Percentiles rank a stretch among this genome's conserved stretches.
Conservation (phyloP, 164 flowering plant genomes). For the Kingdonia uniflora region DNA sequence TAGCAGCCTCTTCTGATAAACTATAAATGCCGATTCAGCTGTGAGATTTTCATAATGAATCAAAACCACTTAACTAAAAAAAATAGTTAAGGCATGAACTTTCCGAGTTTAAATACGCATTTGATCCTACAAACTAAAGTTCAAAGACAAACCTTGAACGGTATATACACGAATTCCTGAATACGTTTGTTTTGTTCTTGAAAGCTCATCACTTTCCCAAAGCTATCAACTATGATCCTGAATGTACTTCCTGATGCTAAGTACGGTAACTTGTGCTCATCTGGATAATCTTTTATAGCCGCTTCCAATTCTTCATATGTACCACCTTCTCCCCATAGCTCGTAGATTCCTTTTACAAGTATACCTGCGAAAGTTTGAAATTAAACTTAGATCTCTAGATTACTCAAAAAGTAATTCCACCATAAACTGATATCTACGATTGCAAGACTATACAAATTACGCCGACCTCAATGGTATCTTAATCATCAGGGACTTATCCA, state of each 20-base stretch:
- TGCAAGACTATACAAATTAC: too few species aligned
- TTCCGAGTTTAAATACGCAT: too few species aligned
- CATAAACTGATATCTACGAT: too few species aligned
- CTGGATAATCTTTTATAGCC: slow-evolving; percentile 54
- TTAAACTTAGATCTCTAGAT: background rate
- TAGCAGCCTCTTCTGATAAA: too few species aligned
- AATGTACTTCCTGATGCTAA: slow-evolving; percentile 56
- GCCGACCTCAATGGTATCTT: too few species aligned
- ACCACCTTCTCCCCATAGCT: slow-evolving; percentile 95
- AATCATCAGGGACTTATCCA: too few species aligned
- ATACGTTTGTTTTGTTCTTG: slow-evolving; percentile 73
- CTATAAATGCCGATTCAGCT: too few species aligned
- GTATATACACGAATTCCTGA: slow-evolving; percentile 48
- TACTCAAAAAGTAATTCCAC: too few species aligned
- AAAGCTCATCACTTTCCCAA: slow-evolving; percentile 72
- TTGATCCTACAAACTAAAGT: background rate
- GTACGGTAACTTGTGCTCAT: slow-evolving; percentile 65
- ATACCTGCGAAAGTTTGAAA: slow-evolving; percentile 43
- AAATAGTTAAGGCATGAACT: too few species aligned
- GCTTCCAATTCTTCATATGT: slow-evolving; percentile 73
- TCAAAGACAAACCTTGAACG: slow-evolving; percentile 59
- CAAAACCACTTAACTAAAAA: too few species aligned
- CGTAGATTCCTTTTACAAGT: slow-evolving; percentile 93
- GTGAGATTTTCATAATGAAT: too few species aligned
- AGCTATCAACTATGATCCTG: slow-evolving; percentile 64